Evolutionary conservation across 2,329 filamentous ascomycete species (phyloP).

Genomic region (Tolypocladium inflatum): DNA sequence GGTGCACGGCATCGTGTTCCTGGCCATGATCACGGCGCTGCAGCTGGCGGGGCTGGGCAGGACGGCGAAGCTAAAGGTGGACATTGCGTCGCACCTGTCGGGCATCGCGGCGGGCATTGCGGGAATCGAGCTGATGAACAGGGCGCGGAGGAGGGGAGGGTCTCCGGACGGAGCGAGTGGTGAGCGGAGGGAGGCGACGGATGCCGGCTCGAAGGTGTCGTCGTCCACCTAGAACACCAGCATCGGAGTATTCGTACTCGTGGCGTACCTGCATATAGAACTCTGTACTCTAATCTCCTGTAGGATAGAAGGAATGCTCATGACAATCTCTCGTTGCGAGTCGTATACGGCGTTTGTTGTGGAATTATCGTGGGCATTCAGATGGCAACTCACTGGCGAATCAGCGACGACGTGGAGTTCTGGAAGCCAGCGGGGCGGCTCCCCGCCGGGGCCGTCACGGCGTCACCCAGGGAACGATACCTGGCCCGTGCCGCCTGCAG

Average conservation of each 20-base stretch:
- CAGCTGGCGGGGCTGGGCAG: slow-evolving; percentile 39
- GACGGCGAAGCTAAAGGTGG: slow-evolving; percentile 30
- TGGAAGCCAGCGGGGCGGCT: neutral
- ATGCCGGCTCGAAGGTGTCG: neutral
- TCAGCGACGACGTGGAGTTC: neutral
- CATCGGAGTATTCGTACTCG: too few species aligned
- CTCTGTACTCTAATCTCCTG: neutral
- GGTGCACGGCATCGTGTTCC: slow-evolving; percentile 43
- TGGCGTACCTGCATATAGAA: neutral
- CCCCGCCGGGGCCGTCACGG: neutral
- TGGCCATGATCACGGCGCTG: slow-evolving; percentile 39
- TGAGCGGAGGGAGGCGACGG: neutral
- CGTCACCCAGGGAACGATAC: neutral
- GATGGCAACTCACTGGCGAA: neutral
- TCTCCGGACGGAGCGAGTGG: neutral
- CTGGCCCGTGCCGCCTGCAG: neutral
- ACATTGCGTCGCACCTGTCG: slow-evolving; percentile 43
- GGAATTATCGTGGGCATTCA: neutral
- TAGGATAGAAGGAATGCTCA: neutral
- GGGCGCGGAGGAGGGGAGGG: slow-evolving; percentile 7
- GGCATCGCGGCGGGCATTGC: slow-evolving; percentile 39
- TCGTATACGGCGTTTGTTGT: too few species aligned
- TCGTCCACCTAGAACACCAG: neutral
- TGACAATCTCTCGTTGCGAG: neutral
- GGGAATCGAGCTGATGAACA: slow-evolving; percentile 25